These are phyloP conservation scores for Alternaria sp. DNA, from an alignment of 2,329 filamentous ascomycete genomes.

Conservation along the genomic window DNA sequence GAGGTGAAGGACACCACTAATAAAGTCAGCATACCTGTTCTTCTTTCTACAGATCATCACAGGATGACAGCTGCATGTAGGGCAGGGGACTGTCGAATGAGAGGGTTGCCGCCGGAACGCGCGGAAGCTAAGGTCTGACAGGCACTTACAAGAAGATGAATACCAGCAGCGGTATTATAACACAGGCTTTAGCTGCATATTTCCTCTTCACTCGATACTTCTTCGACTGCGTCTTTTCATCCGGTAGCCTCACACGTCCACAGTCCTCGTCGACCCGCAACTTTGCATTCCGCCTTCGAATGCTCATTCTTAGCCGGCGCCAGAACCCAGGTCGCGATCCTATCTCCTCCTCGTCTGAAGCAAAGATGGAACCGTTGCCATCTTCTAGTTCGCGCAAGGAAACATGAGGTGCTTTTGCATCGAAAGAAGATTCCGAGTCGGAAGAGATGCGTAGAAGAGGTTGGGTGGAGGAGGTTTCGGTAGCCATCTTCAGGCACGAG, in stretches of 20 bases:
- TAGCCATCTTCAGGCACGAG: conserved; percentile 33
- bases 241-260: conserved; percentile 18
- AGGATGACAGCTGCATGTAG: conserved; percentile 1
- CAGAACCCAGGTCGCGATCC: conserved; percentile 25
- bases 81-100: conserved; percentile 1
- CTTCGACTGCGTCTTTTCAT: conserved; percentile 27
- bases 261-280: conserved; percentile 16
- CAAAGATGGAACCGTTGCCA: conserved; percentile 27
- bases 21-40: conserved; percentile 17
- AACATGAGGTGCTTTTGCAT: conserved; percentile 17
- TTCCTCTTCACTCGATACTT: conserved; percentile 28
- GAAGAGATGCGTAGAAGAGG: conserved; percentile 34
- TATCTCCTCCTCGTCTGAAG: conserved; percentile 25
- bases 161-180: conserved; percentile 27
- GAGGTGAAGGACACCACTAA: conserved; percentile 52
- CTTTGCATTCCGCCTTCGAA: conserved; percentile 31
- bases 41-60: neutral
- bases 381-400: conserved; percentile 33
- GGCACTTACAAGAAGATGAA: conserved; percentile 44
- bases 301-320: conserved; percentile 38
- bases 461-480: conserved; percentile 20
- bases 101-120: conserved; percentile 11
- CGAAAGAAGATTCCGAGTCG: conserved; percentile 18
- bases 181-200: conserved; percentile 22
- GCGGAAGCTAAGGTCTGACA: conserved; percentile 18